phyloP scores from a whole-genome alignment of 2,329 filamentous ascomycete species.

The Pyricularia grisea region DNA sequence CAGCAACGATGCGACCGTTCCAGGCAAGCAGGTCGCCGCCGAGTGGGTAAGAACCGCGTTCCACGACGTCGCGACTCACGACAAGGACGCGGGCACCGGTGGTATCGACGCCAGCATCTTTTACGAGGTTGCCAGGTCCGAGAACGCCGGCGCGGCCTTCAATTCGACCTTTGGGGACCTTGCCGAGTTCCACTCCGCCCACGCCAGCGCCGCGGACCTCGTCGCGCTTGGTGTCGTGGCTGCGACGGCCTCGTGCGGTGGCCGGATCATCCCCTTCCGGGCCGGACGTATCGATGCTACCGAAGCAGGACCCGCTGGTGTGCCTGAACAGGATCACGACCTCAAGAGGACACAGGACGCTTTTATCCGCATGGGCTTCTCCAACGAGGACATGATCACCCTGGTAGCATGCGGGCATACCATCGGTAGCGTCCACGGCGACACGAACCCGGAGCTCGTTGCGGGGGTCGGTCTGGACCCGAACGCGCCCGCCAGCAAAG shows the following conservation, averaged over 20 bases:
- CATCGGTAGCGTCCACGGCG: constrained; percentile 47
- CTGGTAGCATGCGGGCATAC: constrained; percentile 52
- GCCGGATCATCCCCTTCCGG: constrained; percentile 41
- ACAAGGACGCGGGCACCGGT: constrained; percentile 34
- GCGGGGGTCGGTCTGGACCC: constrained; percentile 26
- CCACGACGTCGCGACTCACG: constrained; percentile 50
- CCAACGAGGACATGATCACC: constrained; percentile 46
- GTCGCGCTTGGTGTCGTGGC: constrained; percentile 49
- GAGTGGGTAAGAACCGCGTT: constrained; percentile 54
- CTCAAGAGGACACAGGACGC: constrained; percentile 40
- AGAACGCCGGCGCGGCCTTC: constrained; percentile 49
- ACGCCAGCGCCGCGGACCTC: constrained; percentile 44
- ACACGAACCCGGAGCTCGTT: constrained; percentile 27
- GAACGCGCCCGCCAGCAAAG: constrained; percentile 19
- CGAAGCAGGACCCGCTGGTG: constrained; percentile 32
- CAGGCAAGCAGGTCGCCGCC: constrained; percentile 47
- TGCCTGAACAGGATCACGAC: constrained; percentile 49
- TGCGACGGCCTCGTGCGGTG: constrained; percentile 48
- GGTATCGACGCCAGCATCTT: constrained; percentile 52
- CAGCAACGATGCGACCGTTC: constrained; percentile 17
- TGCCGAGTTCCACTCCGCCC: constrained; percentile 40
- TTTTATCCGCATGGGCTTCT: constrained; percentile 50
- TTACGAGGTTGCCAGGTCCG: constrained; percentile 44
- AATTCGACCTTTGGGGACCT: constrained; percentile 42
- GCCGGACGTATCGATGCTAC: constrained; percentile 46